Percentiles rank a stretch among this genome's conserved stretches.
Conservation (phyloP, 176 grass and related monocot species). For the Avena atlantica region DNA sequence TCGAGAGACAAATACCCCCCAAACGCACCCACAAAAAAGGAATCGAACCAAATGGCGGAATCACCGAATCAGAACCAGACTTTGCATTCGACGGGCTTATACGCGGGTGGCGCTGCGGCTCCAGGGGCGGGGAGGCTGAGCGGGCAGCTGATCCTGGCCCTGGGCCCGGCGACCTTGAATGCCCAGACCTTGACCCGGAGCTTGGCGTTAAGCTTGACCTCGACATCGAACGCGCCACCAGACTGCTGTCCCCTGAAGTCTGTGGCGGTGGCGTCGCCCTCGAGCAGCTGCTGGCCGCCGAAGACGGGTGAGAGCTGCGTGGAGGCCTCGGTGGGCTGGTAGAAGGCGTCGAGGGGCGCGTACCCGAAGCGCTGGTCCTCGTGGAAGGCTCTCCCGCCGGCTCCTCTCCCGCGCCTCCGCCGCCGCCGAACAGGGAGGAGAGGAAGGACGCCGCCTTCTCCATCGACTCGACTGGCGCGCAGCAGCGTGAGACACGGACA, state of each 20-base stretch:
- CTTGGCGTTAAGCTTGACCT: conserved; percentile 52
- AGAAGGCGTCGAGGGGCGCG: conserved; percentile 55
- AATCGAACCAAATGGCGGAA: no score
- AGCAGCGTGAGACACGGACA: no score
- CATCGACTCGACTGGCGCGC: no score
- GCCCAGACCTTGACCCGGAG: conserved; percentile 57
- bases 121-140: conserved; percentile 41
- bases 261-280: conserved; percentile 19
- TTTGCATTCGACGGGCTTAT: conserved; percentile 48
- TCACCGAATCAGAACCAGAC: conserved; percentile 50
- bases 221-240: conserved; percentile 23
- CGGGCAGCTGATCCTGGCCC: conserved; percentile 40
- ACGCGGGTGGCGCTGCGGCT: background rate
- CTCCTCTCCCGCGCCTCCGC: no score
- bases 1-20: background rate
- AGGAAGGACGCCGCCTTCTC: no score
- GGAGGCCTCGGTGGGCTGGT: conserved; percentile 38
- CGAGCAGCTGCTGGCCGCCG: conserved; percentile 34
- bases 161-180: conserved; percentile 29
- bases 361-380: conserved; percentile 56
- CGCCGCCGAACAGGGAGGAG: no score
- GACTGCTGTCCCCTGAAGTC: background rate
- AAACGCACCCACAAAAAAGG: no score
- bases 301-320: conserved; percentile 18
- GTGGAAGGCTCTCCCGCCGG: no score